Evolutionary conservation across 495 filamentous ascomycete species (phyloP).

Genomic region (Polyplosphaeria fusca): DNA sequence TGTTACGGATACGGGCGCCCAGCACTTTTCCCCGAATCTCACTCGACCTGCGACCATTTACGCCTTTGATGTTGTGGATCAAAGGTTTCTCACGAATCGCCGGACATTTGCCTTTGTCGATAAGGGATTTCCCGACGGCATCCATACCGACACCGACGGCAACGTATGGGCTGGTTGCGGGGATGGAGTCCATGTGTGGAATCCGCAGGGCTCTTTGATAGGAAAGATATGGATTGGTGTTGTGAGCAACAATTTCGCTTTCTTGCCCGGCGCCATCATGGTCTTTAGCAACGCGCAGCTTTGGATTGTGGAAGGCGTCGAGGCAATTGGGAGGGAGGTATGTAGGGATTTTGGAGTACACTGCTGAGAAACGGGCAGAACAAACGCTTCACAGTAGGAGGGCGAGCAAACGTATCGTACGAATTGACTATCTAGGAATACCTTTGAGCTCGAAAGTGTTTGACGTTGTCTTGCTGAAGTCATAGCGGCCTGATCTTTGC

Average conservation of each 20-base stretch:
- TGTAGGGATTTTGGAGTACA: constrained; percentile 38
- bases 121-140: constrained; percentile 34
- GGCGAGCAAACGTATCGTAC: no score
- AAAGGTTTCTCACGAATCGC: constrained; percentile 32
- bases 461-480: no score
- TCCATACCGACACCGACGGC: constrained; percentile 35
- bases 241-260: constrained; percentile 39
- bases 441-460: no score
- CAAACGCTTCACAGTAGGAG: no score
- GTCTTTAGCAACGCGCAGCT: constrained; percentile 37
- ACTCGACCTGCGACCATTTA: constrained; percentile 40
- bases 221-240: constrained; percentile 33
- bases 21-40: constrained; percentile 31
- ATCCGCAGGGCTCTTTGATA: constrained; percentile 24
- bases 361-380: no score
- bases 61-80: constrained; percentile 36
- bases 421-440: no score
- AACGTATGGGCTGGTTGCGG: constrained; percentile 34
- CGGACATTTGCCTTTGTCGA: constrained; percentile 40
- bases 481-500: no score
- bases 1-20: constrained; percentile 46
- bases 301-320: constrained; percentile 36
- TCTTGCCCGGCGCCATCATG: constrained; percentile 34
- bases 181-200: constrained; percentile 37
- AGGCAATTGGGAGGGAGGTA: constrained; percentile 37